Evolutionary conservation across 345 rosid genomes (phyloP), one percentile per base, ranked within the genome.

Genomic region (Zanthoxylum bungeanum): DNA sequence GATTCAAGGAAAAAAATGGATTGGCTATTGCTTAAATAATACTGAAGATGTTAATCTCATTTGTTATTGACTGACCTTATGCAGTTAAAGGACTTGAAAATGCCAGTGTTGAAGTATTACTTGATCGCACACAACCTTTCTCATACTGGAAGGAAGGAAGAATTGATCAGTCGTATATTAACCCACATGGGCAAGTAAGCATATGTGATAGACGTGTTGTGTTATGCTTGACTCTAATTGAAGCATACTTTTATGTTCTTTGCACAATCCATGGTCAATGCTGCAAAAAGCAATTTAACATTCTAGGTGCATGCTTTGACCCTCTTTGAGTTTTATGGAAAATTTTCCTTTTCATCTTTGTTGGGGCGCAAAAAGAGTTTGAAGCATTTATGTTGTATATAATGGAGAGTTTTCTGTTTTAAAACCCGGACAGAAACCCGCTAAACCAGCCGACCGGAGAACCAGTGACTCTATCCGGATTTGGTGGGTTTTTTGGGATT

Each of bases 41-140:
- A 58, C 25, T 25, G 16, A 53, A 7, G 9, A 57, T 39, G 40
- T 59, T 68, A 25, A 69, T 76, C n/a, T n/a, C n/a, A n/a, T n/a
- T n/a, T n/a, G n/a, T n/a, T n/a, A n/a, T n/a, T n/a, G n/a, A n/a
- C n/a, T n/a, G n/a, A 7, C 4, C 6, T 60, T 58, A 68, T 75
- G 78, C 90, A 95, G 99, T 78, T 95, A 80, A 92, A 88, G 84
- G 84, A 91, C 73, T 82, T 92, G 84, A 92, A 93, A 0, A 91
- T 92, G 24, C 78, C 40, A 11, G 92, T 86, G 60, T 75, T 95
- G 80, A 92, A 87, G 87, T 47, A 73, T 62, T 92, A 92, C 84
- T 79, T 95, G 84, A 77, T 71, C 4, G 92, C 88, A 4, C 83
- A 91, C 60, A 52, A 73, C 59, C 96, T 92, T 64, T 83, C 93